A percentile compares a stretch with the other conserved stretches of the same genome.
Conservation (phyloP, 1,284 basidiomycete species). For the Jaminaea rosea region DNA sequence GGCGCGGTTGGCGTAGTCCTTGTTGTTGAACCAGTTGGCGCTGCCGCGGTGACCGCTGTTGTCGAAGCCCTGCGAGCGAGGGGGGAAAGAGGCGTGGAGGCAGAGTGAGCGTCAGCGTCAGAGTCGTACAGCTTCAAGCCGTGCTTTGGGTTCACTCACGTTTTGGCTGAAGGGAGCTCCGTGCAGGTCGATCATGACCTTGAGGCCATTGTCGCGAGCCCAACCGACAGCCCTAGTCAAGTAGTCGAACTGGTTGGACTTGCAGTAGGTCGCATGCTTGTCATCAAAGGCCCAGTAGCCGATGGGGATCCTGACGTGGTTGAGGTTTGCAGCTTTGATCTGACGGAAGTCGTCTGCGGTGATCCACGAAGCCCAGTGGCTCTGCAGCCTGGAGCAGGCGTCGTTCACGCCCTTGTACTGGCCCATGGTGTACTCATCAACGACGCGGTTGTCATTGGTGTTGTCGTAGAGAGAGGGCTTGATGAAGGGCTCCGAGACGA, state of each 20-base stretch:
- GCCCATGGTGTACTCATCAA: conserved; percentile 81
- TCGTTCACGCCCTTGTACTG: conserved; percentile 55
- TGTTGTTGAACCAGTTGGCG: conserved; percentile 63
- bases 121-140: no score
- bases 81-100: no score
- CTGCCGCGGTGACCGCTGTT: conserved; percentile 61
- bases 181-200: conserved; percentile 67
- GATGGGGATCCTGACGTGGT: conserved; percentile 70
- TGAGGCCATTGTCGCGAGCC: conserved; percentile 66
- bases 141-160: no score
- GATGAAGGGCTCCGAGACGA: conserved; percentile 38
- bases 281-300: conserved; percentile 89
- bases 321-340: conserved; percentile 67
- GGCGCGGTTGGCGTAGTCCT: conserved; percentile 62
- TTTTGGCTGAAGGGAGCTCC: conserved; percentile 51
- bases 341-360: conserved; percentile 64
- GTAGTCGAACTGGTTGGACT: conserved; percentile 61
- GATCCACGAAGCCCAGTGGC: conserved; percentile 73
- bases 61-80: no score
- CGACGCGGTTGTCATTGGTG: conserved; percentile 30
- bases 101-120: no score
- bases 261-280: conserved; percentile 65
- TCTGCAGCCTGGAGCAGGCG: conserved; percentile 22
- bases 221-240: conserved; percentile 61
- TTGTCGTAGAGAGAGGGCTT: conserved; percentile 52